Evolutionary conservation across 441 rosid genomes (phyloP), one percentile per base, ranked within the genome.

Genomic region (Viola pubescens): DNA sequence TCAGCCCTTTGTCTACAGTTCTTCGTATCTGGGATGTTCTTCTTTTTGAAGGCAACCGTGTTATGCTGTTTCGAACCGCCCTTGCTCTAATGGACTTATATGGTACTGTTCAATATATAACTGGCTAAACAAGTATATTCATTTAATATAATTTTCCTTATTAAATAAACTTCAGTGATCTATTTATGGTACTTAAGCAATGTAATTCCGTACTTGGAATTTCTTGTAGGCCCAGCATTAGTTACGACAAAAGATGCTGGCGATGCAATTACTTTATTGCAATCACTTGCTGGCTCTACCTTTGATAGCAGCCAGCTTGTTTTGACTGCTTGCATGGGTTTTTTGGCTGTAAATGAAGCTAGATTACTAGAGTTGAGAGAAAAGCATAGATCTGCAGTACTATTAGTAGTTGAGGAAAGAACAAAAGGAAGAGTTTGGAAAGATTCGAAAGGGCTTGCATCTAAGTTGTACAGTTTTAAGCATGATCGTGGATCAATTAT

Each of bases 271-370:
- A 94, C 97, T 64, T 77, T 94, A 76, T 78, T 94, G 72, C 99
- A 94, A 69, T 85, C 98, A 51, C 73, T 91, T 70, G 72, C 89
- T 65, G 98, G 99, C 61, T 94, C 99, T 60, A 94, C 99, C 70
- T 88, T 94, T 83, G 99, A 94, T 78, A 91, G 98, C 78, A 94
- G 98, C 71, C 98, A 94, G 72, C 98, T 94, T 45, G 98, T 91
- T 67, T 76, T 91, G 76, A 94, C 98, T 69, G 99, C 99, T 70
- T 87, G 95, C 75, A 87, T 94, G 89, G 99, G 98, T 60, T 94
- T 75, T 85, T 86, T 79, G 75, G 85, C 84, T 73, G 94, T 91
- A 60, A 77, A 76, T 69, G 97, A 91, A 75, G 77, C 66, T 60
- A 87, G 87, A 79, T 77, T 94, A 60, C 74, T 71, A 37, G 94